phyloP scores from a whole-genome alignment of 176 grass and related monocot genomes.

The Ananas comosus region DNA sequence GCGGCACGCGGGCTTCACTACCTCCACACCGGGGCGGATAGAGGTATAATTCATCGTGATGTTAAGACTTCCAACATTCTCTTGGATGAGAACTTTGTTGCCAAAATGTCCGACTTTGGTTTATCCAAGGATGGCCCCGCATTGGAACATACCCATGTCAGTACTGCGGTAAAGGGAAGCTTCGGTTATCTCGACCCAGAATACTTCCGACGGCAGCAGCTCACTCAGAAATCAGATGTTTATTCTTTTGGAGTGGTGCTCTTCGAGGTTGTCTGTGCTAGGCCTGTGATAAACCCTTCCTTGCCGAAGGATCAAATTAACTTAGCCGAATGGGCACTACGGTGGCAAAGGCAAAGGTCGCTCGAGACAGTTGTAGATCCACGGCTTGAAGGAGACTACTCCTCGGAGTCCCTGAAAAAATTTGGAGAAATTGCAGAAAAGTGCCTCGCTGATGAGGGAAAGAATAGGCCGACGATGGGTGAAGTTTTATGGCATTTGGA shows the following conservation, averaged over 20 bases:
- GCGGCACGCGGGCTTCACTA: slow-evolving; percentile 84
- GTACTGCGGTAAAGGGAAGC: slow-evolving; percentile 88
- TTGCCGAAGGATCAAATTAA: slow-evolving; percentile 91
- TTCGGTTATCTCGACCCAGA: slow-evolving; percentile 97
- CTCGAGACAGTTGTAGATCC: slow-evolving; percentile 65
- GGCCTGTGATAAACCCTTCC: slow-evolving; percentile 81
- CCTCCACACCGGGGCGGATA: slow-evolving; percentile 89
- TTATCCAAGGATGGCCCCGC: slow-evolving; percentile 76
- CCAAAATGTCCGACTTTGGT: slow-evolving; percentile 96
- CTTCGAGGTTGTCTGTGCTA: slow-evolving; percentile 79
- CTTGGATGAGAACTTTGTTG: slow-evolving; percentile 79
- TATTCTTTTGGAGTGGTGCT: slow-evolving; percentile 96
- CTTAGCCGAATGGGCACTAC: slow-evolving; percentile 85
- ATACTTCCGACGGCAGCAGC: slow-evolving; percentile 80
- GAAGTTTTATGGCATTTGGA: slow-evolving; percentile 97
- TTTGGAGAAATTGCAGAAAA: slow-evolving; percentile 92
- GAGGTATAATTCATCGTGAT: slow-evolving; percentile 88
- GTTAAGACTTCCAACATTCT: slow-evolving; percentile 96
- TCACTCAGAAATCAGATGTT: slow-evolving; percentile 94
- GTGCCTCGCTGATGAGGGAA: slow-evolving; percentile 83
- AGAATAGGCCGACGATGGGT: slow-evolving; percentile 65
- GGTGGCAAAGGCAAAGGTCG: slow-evolving; percentile 90
- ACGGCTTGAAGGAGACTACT: slow-evolving; percentile 59
- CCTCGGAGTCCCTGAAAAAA: slow-evolving; percentile 79
- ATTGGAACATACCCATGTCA: slow-evolving; percentile 94